These are phyloP conservation scores for Flagelloscypha sp. DNA, from an alignment of 768 basidiomycete genomes.

Conservation along the genomic window DNA sequence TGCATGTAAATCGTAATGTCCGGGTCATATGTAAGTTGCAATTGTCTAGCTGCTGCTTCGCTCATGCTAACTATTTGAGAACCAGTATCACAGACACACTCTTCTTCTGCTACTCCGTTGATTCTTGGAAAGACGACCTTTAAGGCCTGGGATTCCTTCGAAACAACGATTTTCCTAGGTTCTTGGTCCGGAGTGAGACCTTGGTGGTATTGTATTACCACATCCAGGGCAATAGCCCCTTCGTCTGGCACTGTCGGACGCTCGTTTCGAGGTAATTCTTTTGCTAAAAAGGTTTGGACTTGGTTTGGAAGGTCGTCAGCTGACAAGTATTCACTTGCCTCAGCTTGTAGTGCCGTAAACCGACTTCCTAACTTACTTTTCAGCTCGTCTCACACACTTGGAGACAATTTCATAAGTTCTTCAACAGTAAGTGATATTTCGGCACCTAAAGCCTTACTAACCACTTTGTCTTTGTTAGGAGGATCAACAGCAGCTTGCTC, in stretches of 20 bases:
- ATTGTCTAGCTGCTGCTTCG: conserved; percentile 6
- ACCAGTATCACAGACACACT: conserved; percentile 17
- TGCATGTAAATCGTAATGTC: conserved; percentile 18
- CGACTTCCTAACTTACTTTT: too few species aligned
- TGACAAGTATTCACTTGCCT: too few species aligned
- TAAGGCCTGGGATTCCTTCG: conserved; percentile 2
- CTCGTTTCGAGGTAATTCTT: too few species aligned
- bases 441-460: too few species aligned
- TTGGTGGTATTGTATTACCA: conserved; percentile 6
- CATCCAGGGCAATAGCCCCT: conserved; percentile 4
- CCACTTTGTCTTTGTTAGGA: too few species aligned
- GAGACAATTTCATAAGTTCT: too few species aligned
- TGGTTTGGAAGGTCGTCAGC: too few species aligned
- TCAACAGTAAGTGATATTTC: too few species aligned
- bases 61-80: conserved; percentile 22
- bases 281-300: too few species aligned
- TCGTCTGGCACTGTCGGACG: conserved; percentile 3
- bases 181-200: not conserved
- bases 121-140: conserved; percentile 11
- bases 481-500: too few species aligned
- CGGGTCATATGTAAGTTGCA: conserved; percentile 12
- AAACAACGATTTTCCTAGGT: conserved; percentile 4
- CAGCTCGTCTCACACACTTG: too few species aligned
- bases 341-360: too few species aligned
- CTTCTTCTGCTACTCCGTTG: conserved; percentile 10